These are phyloP conservation scores for Aspergillus mulundensis DNA, from an alignment of 495 filamentous ascomycete genomes.

Conservation along the genomic window DNA sequence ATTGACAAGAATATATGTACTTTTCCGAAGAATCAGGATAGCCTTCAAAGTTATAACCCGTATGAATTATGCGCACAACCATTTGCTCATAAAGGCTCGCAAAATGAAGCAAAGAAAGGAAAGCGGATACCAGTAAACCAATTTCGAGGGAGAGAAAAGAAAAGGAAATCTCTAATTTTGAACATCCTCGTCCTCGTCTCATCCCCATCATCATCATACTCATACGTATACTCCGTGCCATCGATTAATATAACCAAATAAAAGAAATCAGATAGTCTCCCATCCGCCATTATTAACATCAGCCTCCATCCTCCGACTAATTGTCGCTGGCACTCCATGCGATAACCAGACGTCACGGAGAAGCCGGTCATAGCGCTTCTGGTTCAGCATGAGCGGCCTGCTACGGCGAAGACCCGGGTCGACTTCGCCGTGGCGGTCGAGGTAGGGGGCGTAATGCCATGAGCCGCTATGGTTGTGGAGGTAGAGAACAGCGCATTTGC, in stretches of 20 bases:
- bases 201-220: not conserved
- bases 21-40: too few relatives aligned
- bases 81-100: too few relatives aligned
- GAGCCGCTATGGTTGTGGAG: constrained; percentile 76
- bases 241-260: not conserved
- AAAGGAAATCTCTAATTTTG: not conserved
- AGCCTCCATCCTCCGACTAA: constrained; percentile 82
- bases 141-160: too few relatives aligned
- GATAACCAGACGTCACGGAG: constrained; percentile 82
- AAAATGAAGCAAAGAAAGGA: too few relatives aligned
- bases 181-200: not conserved
- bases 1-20: too few relatives aligned
- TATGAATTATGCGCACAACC: too few relatives aligned
- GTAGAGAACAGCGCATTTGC: constrained; percentile 88
- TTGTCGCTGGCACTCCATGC: constrained; percentile 81
- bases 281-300: constrained; percentile 96
- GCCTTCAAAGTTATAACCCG: too few relatives aligned
- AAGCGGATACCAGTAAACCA: not conserved
- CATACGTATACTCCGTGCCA: not conserved
- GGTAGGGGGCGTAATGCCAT: constrained; percentile 84
- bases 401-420: constrained; percentile 77
- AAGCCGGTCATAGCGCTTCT: constrained; percentile 86
- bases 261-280: constrained; percentile 68
- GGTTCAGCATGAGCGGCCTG: constrained; percentile 86
- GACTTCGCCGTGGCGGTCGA: constrained; percentile 91